Conservation (phyloP, 768 basidiomycete genomes). For the Fibroporia radiculosa region DNA sequence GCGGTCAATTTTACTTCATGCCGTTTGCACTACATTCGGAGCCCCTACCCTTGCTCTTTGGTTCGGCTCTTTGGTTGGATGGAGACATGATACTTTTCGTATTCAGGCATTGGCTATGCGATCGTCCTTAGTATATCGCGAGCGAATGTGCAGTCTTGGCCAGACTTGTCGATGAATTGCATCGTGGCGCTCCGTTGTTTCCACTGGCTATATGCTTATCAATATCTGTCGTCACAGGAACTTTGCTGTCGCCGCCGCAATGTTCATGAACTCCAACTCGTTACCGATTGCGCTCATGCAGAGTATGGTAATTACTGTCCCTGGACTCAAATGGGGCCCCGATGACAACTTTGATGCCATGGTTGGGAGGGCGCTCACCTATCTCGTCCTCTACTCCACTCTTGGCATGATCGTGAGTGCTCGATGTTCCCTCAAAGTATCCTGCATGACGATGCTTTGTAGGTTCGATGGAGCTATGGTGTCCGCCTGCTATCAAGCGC, state of each 20-base stretch:
- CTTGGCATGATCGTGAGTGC: conserved; percentile 86
- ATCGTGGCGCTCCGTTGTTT: no score
- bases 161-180: no score
- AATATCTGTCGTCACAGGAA: conserved; percentile 34
- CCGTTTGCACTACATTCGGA: no score
- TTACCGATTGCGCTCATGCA: conserved; percentile 95
- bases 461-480: conserved; percentile 93
- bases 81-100: no score
- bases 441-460: background rate
- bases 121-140: no score
- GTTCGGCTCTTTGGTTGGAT: no score
- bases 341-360: conserved; percentile 82
- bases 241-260: conserved; percentile 74
- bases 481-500: conserved; percentile 74
- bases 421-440: background rate
- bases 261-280: conserved; percentile 94
- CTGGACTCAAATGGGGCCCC: conserved; percentile 70
- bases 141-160: no score
- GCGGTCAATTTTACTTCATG: conserved; percentile 18
- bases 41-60: no score
- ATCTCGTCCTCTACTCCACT: conserved; percentile 88
- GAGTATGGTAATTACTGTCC: conserved; percentile 76
- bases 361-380: conserved; percentile 85
- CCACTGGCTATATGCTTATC: background rate
- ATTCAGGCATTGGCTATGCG: no score